phyloP scores from a whole-genome alignment of 257 asterid species.

The Voacanga thouarsii region DNA sequence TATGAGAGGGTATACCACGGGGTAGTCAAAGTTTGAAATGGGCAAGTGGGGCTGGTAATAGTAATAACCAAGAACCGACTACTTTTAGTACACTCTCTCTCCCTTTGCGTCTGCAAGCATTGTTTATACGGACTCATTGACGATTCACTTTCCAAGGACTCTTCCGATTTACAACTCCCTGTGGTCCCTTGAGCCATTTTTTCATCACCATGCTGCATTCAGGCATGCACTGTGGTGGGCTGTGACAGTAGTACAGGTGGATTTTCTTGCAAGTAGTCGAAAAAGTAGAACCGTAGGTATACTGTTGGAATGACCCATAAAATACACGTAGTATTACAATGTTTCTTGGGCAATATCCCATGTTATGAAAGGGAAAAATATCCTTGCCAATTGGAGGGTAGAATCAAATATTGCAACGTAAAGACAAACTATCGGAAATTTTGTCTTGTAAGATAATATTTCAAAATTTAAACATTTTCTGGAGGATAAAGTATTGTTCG shows the following conservation, averaged over 20 bases:
- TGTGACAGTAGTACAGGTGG: neutral
- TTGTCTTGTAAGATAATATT: too few species aligned
- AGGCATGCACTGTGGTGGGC: neutral
- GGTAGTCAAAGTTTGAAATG: neutral
- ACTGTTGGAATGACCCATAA: too few species aligned
- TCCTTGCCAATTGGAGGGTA: too few species aligned
- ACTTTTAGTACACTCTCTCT: neutral
- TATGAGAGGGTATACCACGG: neutral
- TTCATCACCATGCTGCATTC: neutral
- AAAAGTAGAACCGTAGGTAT: neutral
- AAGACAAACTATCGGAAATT: too few species aligned
- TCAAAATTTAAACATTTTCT: too few species aligned
- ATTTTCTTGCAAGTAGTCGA: neutral
- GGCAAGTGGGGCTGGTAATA: conserved; percentile 14
- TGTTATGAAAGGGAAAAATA: too few species aligned
- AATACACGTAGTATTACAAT: too few species aligned
- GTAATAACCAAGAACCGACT: neutral
- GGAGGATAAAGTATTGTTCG: too few species aligned
- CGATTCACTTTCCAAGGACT: conserved; percentile 4
- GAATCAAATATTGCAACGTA: too few species aligned
- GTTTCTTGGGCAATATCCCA: too few species aligned
- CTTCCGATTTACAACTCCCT: neutral
- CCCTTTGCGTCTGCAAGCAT: neutral
- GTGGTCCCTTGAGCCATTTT: neutral
- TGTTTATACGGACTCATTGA: neutral